phyloP scores from a whole-genome alignment of 2,329 filamentous ascomycete genomes.

The Curvularia spicifera region DNA sequence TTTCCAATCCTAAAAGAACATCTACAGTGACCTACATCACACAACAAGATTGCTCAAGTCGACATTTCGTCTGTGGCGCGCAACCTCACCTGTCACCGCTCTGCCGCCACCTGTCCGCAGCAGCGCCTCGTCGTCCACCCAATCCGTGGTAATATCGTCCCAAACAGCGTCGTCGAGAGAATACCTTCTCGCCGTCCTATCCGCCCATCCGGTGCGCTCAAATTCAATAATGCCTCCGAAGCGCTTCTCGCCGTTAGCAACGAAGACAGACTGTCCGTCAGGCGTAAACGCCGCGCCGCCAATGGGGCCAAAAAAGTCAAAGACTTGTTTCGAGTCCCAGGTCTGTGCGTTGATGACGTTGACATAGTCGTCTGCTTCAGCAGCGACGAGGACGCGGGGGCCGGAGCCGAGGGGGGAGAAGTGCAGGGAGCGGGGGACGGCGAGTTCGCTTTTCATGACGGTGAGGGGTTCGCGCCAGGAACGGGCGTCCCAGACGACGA shows the following conservation, averaged over 20 bases:
- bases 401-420: conserved; percentile 77
- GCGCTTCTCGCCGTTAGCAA: conserved; percentile 69
- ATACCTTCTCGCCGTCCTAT: conserved; percentile 16
- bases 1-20: conserved; percentile 6
- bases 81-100: conserved; percentile 19
- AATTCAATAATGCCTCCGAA: conserved; percentile 72
- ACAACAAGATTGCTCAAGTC: conserved; percentile 36
- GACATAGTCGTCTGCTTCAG: conserved; percentile 77
- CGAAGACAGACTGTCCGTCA: conserved; percentile 70
- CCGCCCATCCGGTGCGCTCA: conserved; percentile 54
- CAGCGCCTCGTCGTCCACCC: conserved; percentile 28
- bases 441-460: conserved; percentile 69
- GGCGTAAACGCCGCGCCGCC: conserved; percentile 71
- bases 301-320: conserved; percentile 78
- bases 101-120: conserved; percentile 20
- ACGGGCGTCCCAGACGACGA: conserved; percentile 79
- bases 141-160: conserved; percentile 30
- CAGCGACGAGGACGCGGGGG: conserved; percentile 70
- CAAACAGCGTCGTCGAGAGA: conserved; percentile 6
- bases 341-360: conserved; percentile 72
- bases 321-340: conserved; percentile 69
- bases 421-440: conserved; percentile 70
- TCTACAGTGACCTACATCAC: conserved; percentile 40
- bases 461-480: conserved; percentile 65
- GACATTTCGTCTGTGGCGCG: conserved; percentile 33